Percentiles rank a stretch among this genome's conserved stretches.
These are phyloP conservation scores for Dactylonectria estremocensis DNA, from an alignment of 2,329 filamentous ascomycete genomes.

Conservation along the genomic window DNA sequence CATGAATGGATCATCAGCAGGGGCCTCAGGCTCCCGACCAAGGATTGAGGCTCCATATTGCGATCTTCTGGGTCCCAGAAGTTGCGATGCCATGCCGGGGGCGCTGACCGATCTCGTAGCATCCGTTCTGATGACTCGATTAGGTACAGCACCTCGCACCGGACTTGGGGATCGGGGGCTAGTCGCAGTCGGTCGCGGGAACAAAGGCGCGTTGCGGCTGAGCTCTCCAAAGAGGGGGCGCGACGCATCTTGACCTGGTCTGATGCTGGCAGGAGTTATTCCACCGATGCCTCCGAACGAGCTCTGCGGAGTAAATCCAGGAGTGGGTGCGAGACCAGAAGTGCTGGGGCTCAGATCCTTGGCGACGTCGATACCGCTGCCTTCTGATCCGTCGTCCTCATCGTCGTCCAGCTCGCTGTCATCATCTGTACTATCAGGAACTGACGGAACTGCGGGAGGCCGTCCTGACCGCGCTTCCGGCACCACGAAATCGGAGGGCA, in stretches of 20 bases:
- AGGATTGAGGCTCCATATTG: conserved; percentile 58
- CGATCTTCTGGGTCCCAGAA: conserved; percentile 61
- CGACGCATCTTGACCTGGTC: conserved; percentile 61
- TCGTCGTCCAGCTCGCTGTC: conserved; percentile 60
- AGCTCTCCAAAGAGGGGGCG: conserved; percentile 71
- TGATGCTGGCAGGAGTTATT: conserved; percentile 48
- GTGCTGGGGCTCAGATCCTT: conserved; percentile 73
- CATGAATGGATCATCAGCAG: conserved; percentile 63
- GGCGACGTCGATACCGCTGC: conserved; percentile 76
- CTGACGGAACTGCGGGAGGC: conserved; percentile 53
- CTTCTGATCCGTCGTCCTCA: conserved; percentile 64
- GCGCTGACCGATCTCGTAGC: conserved; percentile 72
- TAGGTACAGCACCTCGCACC: conserved; percentile 71
- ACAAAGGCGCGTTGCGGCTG: conserved; percentile 64
- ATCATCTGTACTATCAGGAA: conserved; percentile 56
- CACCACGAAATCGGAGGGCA: conserved; percentile 57
- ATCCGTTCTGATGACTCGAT: conserved; percentile 65
- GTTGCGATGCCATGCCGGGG: conserved; percentile 71
- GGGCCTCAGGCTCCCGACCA: conserved; percentile 52
- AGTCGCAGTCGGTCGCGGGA: conserved; percentile 68
- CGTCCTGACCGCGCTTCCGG: conserved; percentile 52
- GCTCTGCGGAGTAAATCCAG: conserved; percentile 70
- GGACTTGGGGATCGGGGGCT: conserved; percentile 83
- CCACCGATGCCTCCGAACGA: conserved; percentile 69
- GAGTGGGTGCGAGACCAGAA: conserved; percentile 60